These are phyloP conservation scores for Sugiyamaella chiloensis DNA, from an alignment of 805 yeast species.

Conservation along the genomic window DNA sequence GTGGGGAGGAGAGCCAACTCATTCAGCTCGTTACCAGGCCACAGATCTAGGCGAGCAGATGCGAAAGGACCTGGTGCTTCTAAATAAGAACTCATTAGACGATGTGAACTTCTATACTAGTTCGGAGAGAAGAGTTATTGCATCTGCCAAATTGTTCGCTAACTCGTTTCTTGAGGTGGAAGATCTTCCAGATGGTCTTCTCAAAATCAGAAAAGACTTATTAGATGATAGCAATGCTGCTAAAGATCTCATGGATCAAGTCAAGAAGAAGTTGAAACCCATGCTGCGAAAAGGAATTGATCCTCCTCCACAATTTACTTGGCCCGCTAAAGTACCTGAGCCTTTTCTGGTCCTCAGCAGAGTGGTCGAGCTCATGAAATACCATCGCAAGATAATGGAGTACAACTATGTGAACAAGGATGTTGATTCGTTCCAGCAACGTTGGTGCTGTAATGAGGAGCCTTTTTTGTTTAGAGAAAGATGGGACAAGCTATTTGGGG, in stretches of 20 bases:
- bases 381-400: constrained; percentile 79
- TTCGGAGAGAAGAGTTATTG: constrained; percentile 90
- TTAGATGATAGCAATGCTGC: constrained; percentile 98
- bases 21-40: constrained; percentile 92
- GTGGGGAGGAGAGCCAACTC: constrained; percentile 99
- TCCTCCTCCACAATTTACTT: constrained; percentile 95
- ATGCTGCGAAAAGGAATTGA: constrained; percentile 91
- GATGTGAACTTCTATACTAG: constrained; percentile 86
- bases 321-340: constrained; percentile 99
- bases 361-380: constrained; percentile 93
- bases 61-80: constrained; percentile 83
- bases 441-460: constrained; percentile 98
- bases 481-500: constrained; percentile 95
- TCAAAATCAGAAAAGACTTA: constrained; percentile 82
- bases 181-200: constrained; percentile 69
- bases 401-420: constrained; percentile 69
- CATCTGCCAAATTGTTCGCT: constrained; percentile 87
- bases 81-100: constrained; percentile 79
- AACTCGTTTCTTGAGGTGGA: constrained; percentile 63
- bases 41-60: constrained; percentile 93
- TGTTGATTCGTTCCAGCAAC: constrained; percentile 62
- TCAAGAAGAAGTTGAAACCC: constrained; percentile 93
- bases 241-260: constrained; percentile 95
- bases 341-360: constrained; percentile 91
- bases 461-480: constrained; percentile 86